Percentiles rank a stretch among this genome's conserved stretches.
Evolutionary conservation across 1,284 basidiomycete genomes (phyloP).

Genomic region (Stygiomarasmius scandens): DNA sequence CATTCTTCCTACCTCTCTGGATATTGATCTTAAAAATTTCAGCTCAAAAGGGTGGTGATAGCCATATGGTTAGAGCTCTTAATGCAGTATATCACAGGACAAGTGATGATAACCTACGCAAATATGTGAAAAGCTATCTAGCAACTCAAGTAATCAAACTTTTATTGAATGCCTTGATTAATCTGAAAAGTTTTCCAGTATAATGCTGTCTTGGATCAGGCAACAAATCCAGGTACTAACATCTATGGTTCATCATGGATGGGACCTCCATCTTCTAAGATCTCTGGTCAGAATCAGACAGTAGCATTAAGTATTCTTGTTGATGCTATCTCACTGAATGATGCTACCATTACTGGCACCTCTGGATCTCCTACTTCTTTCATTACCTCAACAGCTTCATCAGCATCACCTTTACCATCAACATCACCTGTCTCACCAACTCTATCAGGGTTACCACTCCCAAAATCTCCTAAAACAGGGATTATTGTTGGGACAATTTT

Average conservation of each 20-base stretch:
- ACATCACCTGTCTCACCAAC: too few relatives aligned
- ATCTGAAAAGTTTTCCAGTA: constrained; percentile 5
- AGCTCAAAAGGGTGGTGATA: constrained; percentile 1
- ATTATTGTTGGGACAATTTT: too few relatives aligned
- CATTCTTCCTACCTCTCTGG: too few relatives aligned
- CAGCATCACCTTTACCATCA: too few relatives aligned
- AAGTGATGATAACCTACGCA: constrained; percentile 4
- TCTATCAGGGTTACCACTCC: too few relatives aligned
- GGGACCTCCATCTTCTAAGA: constrained; percentile 12
- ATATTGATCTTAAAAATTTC: not conserved
- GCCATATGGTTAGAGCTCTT: constrained; percentile 8
- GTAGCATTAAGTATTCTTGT: constrained; percentile 12
- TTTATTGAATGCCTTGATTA: too few relatives aligned
- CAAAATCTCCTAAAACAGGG: too few relatives aligned
- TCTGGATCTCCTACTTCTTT: too few relatives aligned
- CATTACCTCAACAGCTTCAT: too few relatives aligned
- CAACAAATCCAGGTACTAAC: constrained; percentile 8
- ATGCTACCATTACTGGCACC: too few relatives aligned
- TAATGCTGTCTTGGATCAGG: constrained; percentile 14
- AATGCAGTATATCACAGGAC: constrained; percentile 9
- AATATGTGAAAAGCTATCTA: constrained; percentile 8
- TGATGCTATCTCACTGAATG: constrained; percentile 10
- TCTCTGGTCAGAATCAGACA: constrained; percentile 6
- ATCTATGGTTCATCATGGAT: constrained; percentile 17
- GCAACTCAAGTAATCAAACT: constrained; percentile 14